Evolutionary conservation across 805 yeast species (phyloP), one percentile per base, ranked within the genome.

Genomic region (Kuraishia piskuri): DNA sequence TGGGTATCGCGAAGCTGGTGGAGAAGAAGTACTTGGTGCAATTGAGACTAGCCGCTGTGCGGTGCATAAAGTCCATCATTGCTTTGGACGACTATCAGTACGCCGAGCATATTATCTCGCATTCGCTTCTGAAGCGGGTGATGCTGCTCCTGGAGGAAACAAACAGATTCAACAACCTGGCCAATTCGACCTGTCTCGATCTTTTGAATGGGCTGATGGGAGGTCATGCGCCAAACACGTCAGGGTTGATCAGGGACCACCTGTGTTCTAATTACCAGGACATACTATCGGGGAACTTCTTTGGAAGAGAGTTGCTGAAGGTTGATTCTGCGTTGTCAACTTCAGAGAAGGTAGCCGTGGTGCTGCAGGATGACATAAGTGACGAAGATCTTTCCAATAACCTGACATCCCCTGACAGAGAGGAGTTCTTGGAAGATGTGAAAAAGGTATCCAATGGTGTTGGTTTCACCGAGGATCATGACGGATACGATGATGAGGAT

Each of bases 111-210:
- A 74, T 91, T 51, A 73, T 86, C 19, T 72, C 80, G 17, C 71
- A 81, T 53, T 76, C 81, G 50, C 71, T 86, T 21, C 74, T 90
- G 50, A 66, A 68, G 5, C 60, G 57, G 22, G 72, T 84, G 36
- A 74, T 88, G 54, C 62, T 65, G 1, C 70, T 81, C 50, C 72
- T 87, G 56, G 67, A 71, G 22, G 75, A 71, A 14, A 77, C 80
- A 9, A 70, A 76, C 6, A 67, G 72, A 26, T 67, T 68, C 44
- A 82, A 87, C 63, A 86, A 84, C 62, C 68, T 90, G 55, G 76
- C 86, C 2, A 86, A 82, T 61, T 90, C 97, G 0, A 78, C 91
- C 5, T 78, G 92, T 57, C 71, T 90, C 49, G 90, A 87, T 63
- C 71, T 91, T 22, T 50, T 68, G 46, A 56, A 58, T 36, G 2